Evolutionary conservation across 2,329 filamentous ascomycete genomes (phyloP).

Genomic region (Aspergillus neoniger): DNA sequence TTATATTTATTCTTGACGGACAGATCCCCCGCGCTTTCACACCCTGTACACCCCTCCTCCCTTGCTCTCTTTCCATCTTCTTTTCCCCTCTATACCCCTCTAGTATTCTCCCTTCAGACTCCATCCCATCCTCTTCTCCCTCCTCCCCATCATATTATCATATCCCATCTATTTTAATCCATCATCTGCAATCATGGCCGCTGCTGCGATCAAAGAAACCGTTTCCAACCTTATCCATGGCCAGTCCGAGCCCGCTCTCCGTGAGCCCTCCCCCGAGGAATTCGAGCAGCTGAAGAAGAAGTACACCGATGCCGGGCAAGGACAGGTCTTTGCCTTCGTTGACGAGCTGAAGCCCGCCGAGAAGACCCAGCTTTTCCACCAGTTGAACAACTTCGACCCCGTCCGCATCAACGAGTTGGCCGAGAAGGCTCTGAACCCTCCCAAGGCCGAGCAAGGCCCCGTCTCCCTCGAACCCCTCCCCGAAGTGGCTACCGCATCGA

Average conservation of each 20-base stretch:
- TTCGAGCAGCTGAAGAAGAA: slow-evolving; percentile 68
- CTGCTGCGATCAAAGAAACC: slow-evolving; percentile 44
- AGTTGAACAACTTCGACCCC: slow-evolving; percentile 80
- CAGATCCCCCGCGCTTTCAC: slow-evolving; percentile 22
- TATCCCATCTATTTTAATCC: background rate
- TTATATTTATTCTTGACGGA: slow-evolving; percentile 4
- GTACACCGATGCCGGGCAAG: slow-evolving; percentile 74
- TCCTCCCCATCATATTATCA: background rate
- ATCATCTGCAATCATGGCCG: slow-evolving; percentile 35
- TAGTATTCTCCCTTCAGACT: background rate
- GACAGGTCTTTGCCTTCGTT: slow-evolving; percentile 84
- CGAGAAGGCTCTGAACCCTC: slow-evolving; percentile 76
- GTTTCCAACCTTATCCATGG: slow-evolving; percentile 52
- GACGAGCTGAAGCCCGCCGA: slow-evolving; percentile 73
- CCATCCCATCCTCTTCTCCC: background rate
- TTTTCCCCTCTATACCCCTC: slow-evolving; percentile 5
- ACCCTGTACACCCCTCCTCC: slow-evolving; percentile 17
- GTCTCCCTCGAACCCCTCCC: slow-evolving; percentile 81
- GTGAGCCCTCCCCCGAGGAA: slow-evolving; percentile 63
- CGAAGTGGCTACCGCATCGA: slow-evolving; percentile 80
- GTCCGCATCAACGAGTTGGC: slow-evolving; percentile 84
- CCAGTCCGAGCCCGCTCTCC: slow-evolving; percentile 40
- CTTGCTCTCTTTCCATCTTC: slow-evolving; percentile 2
- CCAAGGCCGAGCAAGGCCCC: slow-evolving; percentile 55
- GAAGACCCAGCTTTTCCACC: slow-evolving; percentile 76